Evolutionary conservation across 352 stramenopile genomes (phyloP).

Genomic region (Phytophthora macrochlamydospora): DNA sequence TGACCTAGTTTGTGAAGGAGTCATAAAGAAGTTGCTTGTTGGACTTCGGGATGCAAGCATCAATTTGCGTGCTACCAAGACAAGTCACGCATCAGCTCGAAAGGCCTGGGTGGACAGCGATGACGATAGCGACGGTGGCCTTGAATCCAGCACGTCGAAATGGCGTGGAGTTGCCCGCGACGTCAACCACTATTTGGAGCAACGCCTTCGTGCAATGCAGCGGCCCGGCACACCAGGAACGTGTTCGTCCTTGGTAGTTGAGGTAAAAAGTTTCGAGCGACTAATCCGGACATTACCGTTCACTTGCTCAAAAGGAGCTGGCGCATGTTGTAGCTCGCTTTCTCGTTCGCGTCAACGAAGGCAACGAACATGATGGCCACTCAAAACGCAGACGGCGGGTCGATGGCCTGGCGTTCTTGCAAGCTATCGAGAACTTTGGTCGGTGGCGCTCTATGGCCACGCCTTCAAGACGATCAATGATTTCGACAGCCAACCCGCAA

Average conservation of each 20-base stretch:
- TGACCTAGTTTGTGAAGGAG: conserved; percentile 44
- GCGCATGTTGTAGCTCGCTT: conserved; percentile 33
- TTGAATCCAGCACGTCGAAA: conserved; percentile 6
- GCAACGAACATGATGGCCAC: conserved; percentile 1
- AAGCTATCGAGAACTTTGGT: conserved; percentile 41
- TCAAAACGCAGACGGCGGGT: conserved; percentile 10
- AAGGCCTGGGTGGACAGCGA: conserved; percentile 30
- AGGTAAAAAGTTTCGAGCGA: conserved; percentile 40
- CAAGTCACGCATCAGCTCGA: not conserved
- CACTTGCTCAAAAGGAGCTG: conserved; percentile 44
- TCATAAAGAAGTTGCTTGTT: conserved; percentile 60
- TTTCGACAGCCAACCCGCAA: conserved; percentile 31
- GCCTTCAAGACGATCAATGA: conserved; percentile 12
- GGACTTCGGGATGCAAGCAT: conserved; percentile 37
- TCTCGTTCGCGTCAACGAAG: not conserved
- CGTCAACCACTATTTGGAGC: conserved; percentile 50
- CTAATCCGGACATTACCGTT: conserved; percentile 47
- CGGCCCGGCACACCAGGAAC: not conserved
- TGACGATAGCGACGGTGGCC: conserved; percentile 25
- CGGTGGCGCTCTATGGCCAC: conserved; percentile 33
- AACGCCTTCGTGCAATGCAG: conserved; percentile 36
- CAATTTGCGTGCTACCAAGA: conserved; percentile 4
- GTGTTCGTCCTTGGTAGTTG: conserved; percentile 21
- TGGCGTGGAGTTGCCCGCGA: conserved; percentile 59
- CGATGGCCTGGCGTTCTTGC: conserved; percentile 44